Percentiles rank a stretch among this genome's conserved stretches.
phyloP scores from a whole-genome alignment of 75 land plant genomes.

The Pinus taeda region DNA sequence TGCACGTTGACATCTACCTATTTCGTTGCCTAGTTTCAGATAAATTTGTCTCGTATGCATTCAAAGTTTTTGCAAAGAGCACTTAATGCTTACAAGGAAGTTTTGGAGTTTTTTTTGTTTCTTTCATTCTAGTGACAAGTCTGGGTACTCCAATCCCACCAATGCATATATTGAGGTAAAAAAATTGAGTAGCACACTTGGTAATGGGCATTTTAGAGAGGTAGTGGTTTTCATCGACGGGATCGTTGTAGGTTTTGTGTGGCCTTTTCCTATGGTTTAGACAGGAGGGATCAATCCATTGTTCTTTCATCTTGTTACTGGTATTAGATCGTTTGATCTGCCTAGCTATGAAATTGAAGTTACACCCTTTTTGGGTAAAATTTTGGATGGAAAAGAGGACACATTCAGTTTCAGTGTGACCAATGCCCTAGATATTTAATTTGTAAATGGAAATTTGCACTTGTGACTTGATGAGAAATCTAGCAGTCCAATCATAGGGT shows the following conservation, averaged over 20 bases:
- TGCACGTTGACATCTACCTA: no score
- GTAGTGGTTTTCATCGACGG: constrained; percentile 45
- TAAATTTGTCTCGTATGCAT: constrained; percentile 7
- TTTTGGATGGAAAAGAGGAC: constrained; percentile 7
- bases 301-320: constrained; percentile 77
- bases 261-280: constrained; percentile 45
- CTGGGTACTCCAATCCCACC: constrained; percentile 57
- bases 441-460: constrained; percentile 36
- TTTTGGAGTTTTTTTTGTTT: constrained; percentile 45
- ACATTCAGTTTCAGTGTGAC: constrained; percentile 13
- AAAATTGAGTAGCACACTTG: constrained; percentile 24
- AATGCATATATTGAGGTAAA: constrained; percentile 35
- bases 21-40: constrained; percentile 17
- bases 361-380: constrained; percentile 35
- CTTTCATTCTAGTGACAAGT: constrained; percentile 45
- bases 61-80: constrained; percentile 13
- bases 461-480: constrained; percentile 36
- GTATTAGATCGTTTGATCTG: constrained; percentile 48
- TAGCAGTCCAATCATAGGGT: constrained; percentile 12
- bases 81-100: constrained; percentile 34
- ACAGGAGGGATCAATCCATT: constrained; percentile 30
- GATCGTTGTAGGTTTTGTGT: constrained; percentile 27
- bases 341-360: constrained; percentile 47
- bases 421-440: constrained; percentile 27
- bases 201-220: constrained; percentile 56